These are phyloP conservation scores for Lentithecium fluviatile DNA, from an alignment of 495 filamentous ascomycete genomes.

Conservation along the genomic window DNA sequence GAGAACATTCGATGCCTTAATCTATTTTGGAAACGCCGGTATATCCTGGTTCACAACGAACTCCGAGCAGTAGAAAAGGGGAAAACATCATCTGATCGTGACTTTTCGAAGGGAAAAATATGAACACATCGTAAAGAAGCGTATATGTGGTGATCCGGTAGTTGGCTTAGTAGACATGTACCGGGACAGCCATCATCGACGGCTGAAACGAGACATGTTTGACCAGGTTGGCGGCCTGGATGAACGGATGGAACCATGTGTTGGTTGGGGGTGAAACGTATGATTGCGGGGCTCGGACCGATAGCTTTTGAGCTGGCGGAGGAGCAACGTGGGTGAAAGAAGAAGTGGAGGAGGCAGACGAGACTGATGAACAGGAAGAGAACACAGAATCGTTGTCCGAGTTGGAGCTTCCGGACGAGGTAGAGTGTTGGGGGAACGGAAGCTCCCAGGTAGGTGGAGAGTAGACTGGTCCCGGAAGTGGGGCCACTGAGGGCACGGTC, in stretches of 20 bases:
- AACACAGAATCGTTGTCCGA: constrained; percentile 39
- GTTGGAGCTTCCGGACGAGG: constrained; percentile 33
- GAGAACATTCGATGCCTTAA: background rate
- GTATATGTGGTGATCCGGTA: constrained; percentile 22
- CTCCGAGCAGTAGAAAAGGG: constrained; percentile 22
- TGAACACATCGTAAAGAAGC: constrained; percentile 29
- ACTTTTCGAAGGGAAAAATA: constrained; percentile 33
- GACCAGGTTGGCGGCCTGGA: constrained; percentile 34
- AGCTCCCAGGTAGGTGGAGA: constrained; percentile 16
- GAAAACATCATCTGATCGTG: constrained; percentile 32
- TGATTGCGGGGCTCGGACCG: constrained; percentile 17
- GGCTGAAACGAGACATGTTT: constrained; percentile 37
- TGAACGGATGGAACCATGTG: constrained; percentile 35
- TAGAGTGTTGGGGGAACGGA: constrained; percentile 30
- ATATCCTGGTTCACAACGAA: constrained; percentile 17
- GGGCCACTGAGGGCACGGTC: constrained; percentile 19
- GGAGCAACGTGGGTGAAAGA: constrained; percentile 29
- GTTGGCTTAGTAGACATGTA: constrained; percentile 33
- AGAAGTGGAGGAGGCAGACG: constrained; percentile 36
- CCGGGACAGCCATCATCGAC: constrained; percentile 30
- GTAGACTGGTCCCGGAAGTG: constrained; percentile 29
- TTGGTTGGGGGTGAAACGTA: constrained; percentile 32
- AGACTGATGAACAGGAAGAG: constrained; percentile 36
- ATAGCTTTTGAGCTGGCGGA: constrained; percentile 15
- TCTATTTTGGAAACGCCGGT: constrained; percentile 33